These are phyloP conservation scores for Terfezia claveryi DNA, from an alignment of 495 filamentous ascomycete genomes.

Conservation along the genomic window DNA sequence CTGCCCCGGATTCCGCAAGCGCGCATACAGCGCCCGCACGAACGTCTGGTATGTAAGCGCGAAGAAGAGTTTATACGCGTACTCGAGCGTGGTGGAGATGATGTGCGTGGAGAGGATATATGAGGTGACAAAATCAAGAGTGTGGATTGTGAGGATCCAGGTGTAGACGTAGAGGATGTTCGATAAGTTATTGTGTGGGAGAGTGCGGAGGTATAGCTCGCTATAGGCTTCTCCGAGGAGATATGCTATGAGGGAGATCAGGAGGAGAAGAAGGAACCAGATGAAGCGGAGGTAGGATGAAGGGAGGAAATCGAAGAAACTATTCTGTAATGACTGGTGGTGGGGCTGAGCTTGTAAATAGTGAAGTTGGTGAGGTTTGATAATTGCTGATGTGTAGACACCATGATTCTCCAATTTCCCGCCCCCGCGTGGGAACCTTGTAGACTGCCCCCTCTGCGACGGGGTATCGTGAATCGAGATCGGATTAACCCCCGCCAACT, in stretches of 20 bases:
- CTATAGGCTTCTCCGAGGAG: conserved; percentile 43
- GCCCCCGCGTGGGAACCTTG: not conserved
- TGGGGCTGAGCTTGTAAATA: not conserved
- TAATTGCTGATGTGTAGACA: not conserved
- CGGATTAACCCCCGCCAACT: too few relatives aligned
- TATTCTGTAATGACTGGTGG: not conserved
- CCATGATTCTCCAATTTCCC: not conserved
- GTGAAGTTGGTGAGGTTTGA: not conserved
- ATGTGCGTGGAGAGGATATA: conserved; percentile 40
- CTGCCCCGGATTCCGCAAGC: conserved; percentile 34
- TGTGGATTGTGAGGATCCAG: conserved; percentile 39
- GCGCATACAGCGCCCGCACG: conserved; percentile 44
- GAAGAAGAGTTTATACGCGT: conserved; percentile 45
- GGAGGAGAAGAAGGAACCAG: conserved; percentile 43
- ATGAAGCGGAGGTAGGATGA: conserved; percentile 34
- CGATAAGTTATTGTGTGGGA: conserved; percentile 39
- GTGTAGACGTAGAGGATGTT: conserved; percentile 44
- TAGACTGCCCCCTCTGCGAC: not conserved
- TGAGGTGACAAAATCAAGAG: conserved; percentile 35
- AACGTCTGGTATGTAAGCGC: conserved; percentile 45
- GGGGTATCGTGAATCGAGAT: conserved; percentile 24
- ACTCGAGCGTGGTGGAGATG: conserved; percentile 39
- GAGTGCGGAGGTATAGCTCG: conserved; percentile 39
- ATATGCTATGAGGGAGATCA: conserved; percentile 36
- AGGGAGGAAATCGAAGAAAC: conserved; percentile 1